These are phyloP conservation scores for Aspergillus sp. DNA, from an alignment of 2,329 filamentous ascomycete species.

Conservation along the genomic window DNA sequence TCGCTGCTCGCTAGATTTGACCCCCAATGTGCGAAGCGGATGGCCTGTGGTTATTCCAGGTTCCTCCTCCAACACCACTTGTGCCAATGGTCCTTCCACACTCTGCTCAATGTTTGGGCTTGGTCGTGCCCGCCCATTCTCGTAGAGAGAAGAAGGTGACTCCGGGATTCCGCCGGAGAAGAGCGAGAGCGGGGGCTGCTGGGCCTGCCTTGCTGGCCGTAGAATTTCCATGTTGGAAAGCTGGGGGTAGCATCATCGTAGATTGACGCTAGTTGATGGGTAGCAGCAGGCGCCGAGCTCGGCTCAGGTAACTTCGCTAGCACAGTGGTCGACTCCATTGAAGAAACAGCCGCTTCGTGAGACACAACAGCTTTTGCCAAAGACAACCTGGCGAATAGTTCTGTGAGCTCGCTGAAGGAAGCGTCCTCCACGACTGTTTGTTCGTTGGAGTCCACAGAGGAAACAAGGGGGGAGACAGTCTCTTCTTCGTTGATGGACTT, in stretches of 20 bases:
- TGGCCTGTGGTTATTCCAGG: constrained; percentile 8
- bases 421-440: constrained; percentile 12
- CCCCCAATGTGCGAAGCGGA: constrained; percentile 12
- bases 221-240: not conserved
- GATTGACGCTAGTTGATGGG: not conserved
- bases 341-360: constrained; percentile 11
- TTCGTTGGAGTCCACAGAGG: constrained; percentile 13
- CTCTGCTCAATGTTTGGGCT: not conserved
- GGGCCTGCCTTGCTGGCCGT: constrained; percentile 1
- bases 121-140: not conserved
- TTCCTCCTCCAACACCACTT: constrained; percentile 17
- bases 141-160: constrained; percentile 10
- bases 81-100: constrained; percentile 13
- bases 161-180: constrained; percentile 3
- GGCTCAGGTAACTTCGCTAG: constrained; percentile 13
- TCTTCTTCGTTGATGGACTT: not conserved
- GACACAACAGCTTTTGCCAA: constrained; percentile 9
- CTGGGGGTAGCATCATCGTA: not conserved
- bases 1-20: not conserved
- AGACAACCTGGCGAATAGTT: constrained; percentile 8
- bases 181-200: constrained; percentile 8
- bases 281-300: constrained; percentile 1
- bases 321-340: constrained; percentile 7
- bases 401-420: constrained; percentile 8
- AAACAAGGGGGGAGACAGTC: constrained; percentile 5